These are phyloP conservation scores for Paraleonurus japonicus DNA, from an alignment of 257 asterid species.

Conservation along the genomic window DNA sequence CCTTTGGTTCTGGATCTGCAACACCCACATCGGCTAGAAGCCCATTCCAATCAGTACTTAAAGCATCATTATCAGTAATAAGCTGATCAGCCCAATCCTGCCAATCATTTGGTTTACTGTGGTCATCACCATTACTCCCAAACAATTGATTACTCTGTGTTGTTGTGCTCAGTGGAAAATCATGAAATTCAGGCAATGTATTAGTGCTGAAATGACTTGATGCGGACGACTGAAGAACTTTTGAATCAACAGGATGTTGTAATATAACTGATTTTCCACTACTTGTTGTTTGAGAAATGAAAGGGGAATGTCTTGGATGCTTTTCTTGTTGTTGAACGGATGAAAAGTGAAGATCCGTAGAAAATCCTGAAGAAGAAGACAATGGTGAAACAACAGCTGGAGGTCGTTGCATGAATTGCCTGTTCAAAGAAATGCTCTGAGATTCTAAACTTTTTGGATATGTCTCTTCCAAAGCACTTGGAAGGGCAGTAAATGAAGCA, in stretches of 20 bases:
- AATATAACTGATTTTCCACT: slow-evolving; percentile 41
- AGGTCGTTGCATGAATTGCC: slow-evolving; percentile 40
- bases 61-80: slow-evolving; percentile 48
- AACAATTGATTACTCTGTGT: slow-evolving; percentile 27
- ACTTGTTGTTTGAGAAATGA: slow-evolving; percentile 54
- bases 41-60: slow-evolving; percentile 59
- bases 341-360: slow-evolving; percentile 54
- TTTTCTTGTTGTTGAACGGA: slow-evolving; percentile 44
- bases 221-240: slow-evolving; percentile 52
- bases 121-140: slow-evolving; percentile 37
- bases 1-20: slow-evolving; percentile 47
- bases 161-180: too few species aligned
- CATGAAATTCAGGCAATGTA: slow-evolving; percentile 50
- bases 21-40: slow-evolving; percentile 52
- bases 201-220: slow-evolving; percentile 48
- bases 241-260: slow-evolving; percentile 40
- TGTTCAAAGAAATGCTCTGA: slow-evolving; percentile 33
- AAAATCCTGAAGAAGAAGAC: slow-evolving; percentile 58
- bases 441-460: slow-evolving; percentile 37
- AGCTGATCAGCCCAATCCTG: slow-evolving; percentile 76
- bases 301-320: slow-evolving; percentile 45
- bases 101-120: slow-evolving; percentile 50
- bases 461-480: slow-evolving; percentile 39
- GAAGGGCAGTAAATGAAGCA: slow-evolving; percentile 46
- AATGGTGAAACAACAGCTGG: slow-evolving; percentile 38